A percentile compares a stretch with the other conserved stretches of the same genome.
phyloP scores from a whole-genome alignment of 163 green algal genomes.

The Chlamydomonas reinhardtii region DNA sequence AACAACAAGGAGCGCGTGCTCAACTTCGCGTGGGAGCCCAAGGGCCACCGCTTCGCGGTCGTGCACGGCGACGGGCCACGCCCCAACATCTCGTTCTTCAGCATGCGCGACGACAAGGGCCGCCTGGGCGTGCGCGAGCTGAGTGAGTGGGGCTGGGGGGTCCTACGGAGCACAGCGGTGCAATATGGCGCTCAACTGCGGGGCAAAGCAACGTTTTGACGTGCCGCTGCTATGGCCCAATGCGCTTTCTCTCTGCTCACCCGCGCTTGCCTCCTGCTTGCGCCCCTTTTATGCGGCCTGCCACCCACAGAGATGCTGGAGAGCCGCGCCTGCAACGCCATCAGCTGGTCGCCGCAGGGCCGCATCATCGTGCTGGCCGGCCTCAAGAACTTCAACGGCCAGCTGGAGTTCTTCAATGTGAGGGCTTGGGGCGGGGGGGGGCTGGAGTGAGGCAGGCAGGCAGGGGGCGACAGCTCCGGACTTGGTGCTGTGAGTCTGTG shows the following conservation, averaged over 20 bases:
- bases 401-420: conserved; percentile 98
- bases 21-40: conserved; percentile 96
- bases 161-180: too few relatives aligned
- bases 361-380: conserved; percentile 95
- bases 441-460: too few relatives aligned
- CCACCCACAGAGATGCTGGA: conserved; percentile 62
- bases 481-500: too few relatives aligned
- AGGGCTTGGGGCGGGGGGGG: conserved; percentile 87
- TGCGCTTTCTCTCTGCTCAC: too few relatives aligned
- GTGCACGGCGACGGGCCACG: conserved; percentile 90
- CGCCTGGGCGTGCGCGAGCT: conserved; percentile 72
- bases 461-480: too few relatives aligned
- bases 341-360: conserved; percentile 90
- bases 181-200: too few relatives aligned
- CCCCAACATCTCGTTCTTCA: conserved; percentile 94
- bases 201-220: too few relatives aligned
- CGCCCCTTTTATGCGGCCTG: background rate
- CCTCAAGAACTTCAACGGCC: conserved; percentile 92
- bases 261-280: too few relatives aligned
- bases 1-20: conserved; percentile 92
- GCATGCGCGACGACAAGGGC: conserved; percentile 90
- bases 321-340: conserved; percentile 79
- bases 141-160: conserved; percentile 45
- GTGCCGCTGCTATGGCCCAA: too few relatives aligned
- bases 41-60: conserved; percentile 90